These are phyloP conservation scores for Talaromyces sp. DNA, from an alignment of 2,329 filamentous ascomycete species.

Conservation along the genomic window DNA sequence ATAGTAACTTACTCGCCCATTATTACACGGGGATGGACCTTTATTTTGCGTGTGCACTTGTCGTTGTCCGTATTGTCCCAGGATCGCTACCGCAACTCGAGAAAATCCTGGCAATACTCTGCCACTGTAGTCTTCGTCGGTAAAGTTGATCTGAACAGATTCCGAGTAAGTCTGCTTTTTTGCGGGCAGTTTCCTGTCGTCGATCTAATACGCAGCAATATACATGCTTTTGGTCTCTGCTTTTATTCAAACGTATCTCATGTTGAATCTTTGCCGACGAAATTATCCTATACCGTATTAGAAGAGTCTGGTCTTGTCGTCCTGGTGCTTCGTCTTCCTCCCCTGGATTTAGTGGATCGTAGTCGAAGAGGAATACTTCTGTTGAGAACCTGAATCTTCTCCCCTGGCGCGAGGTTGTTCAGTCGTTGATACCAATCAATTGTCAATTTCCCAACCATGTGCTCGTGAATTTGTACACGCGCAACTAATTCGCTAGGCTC, in stretches of 20 bases:
- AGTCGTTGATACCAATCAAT: background rate
- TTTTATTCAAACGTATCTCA: background rate
- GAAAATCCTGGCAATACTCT: too few species aligned
- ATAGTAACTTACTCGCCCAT: constrained; percentile 46
- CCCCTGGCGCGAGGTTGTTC: background rate
- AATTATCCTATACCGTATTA: background rate
- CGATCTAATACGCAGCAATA: background rate
- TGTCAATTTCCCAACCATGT: background rate
- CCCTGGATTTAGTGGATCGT: background rate
- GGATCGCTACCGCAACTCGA: too few species aligned
- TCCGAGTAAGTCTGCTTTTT: background rate
- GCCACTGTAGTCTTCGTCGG: too few species aligned
- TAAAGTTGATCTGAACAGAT: background rate
- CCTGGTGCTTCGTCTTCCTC: background rate
- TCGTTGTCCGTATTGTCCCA: too few species aligned
- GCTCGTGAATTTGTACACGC: background rate
- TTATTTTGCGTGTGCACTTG: too few species aligned
- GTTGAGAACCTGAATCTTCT: background rate
- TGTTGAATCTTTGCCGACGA: background rate
- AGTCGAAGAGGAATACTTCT: background rate
- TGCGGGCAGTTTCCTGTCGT: background rate
- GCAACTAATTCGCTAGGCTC: background rate
- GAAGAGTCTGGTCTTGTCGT: background rate
- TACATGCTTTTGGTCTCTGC: background rate
- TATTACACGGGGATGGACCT: too few species aligned